These are phyloP conservation scores for Arthrobotrys megalospora DNA, from an alignment of 2,329 filamentous ascomycete genomes.

Conservation along the genomic window DNA sequence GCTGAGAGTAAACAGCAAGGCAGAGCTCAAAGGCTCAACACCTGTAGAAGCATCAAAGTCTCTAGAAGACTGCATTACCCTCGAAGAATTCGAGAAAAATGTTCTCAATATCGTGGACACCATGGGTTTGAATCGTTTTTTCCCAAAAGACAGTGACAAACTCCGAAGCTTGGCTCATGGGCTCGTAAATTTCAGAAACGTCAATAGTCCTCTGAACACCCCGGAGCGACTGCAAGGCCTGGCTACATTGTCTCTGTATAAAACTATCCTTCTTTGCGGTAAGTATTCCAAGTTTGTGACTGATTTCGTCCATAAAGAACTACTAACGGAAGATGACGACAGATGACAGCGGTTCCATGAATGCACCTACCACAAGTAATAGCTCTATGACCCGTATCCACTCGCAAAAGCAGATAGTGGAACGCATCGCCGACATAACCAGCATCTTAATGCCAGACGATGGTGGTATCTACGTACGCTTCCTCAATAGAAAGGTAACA, in stretches of 20 bases:
- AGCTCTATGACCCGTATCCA: neutral
- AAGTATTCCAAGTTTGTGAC: neutral
- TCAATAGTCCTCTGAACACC: neutral
- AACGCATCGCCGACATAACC: neutral
- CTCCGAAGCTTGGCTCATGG: neutral
- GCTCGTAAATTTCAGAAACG: neutral
- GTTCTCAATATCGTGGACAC: neutral
- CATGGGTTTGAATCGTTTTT: slow-evolving; percentile 22
- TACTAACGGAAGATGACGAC: neutral
- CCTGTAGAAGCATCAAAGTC: neutral
- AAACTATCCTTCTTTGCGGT: slow-evolving; percentile 13
- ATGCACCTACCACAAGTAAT: neutral
- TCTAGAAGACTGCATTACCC: neutral
- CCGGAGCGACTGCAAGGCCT: neutral
- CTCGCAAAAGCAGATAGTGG: neutral
- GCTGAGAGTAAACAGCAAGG: neutral
- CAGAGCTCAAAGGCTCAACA: neutral
- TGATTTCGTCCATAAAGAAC: neutral
- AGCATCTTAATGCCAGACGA: slow-evolving; percentile 3
- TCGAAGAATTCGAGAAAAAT: slow-evolving; percentile 3
- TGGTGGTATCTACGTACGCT: slow-evolving; percentile 11
- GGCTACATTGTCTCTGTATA: slow-evolving; percentile 16
- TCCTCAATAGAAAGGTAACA: neutral
- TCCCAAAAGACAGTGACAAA: slow-evolving; percentile 15
- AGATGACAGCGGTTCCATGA: slow-evolving; percentile 16